phyloP scores from a whole-genome alignment of 2,329 filamentous ascomycete genomes.

The Fusarium zealandicum region DNA sequence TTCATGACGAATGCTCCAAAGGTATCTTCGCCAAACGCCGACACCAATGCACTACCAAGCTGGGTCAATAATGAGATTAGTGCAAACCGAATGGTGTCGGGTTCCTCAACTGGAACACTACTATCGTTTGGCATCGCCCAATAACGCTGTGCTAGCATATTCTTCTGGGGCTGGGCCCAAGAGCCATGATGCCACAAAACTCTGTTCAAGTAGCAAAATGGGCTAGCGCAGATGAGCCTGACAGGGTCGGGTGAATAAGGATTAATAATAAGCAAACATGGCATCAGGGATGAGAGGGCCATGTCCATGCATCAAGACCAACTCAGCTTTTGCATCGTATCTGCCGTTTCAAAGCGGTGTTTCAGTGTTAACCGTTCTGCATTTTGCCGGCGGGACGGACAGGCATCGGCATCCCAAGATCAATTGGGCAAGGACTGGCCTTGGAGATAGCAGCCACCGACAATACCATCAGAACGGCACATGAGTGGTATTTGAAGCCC shows the following conservation, averaged over 20 bases:
- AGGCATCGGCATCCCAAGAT: slow-evolving; percentile 31
- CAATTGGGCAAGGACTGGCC: background rate
- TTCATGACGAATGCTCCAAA: background rate
- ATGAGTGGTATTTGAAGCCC: background rate
- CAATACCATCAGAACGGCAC: slow-evolving; percentile 8
- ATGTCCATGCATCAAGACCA: slow-evolving; percentile 21
- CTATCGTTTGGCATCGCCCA: slow-evolving; percentile 5
- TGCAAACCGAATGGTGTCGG: slow-evolving; percentile 23
- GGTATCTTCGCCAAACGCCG: slow-evolving; percentile 10
- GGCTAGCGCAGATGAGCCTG: slow-evolving; percentile 6
- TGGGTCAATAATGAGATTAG: slow-evolving; percentile 13
- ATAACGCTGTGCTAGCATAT: slow-evolving; percentile 8
- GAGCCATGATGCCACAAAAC: slow-evolving; percentile 7
- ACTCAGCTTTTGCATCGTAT: slow-evolving; percentile 8
- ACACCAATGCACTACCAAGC: background rate
- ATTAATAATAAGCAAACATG: slow-evolving; percentile 11
- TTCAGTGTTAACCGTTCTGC: slow-evolving; percentile 32
- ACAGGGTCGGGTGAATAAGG: slow-evolving; percentile 2
- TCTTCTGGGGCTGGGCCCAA: slow-evolving; percentile 5
- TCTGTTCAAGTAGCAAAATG: slow-evolving; percentile 9
- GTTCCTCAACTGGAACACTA: slow-evolving; percentile 13
- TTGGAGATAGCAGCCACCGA: background rate
- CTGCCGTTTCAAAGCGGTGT: slow-evolving; percentile 39
- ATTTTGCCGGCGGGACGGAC: slow-evolving; percentile 18
- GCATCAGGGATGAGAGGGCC: slow-evolving; percentile 5